Evolutionary conservation across 164 flowering plant genomes (phyloP).

Genomic region (Dillenia suffruticosa): DNA sequence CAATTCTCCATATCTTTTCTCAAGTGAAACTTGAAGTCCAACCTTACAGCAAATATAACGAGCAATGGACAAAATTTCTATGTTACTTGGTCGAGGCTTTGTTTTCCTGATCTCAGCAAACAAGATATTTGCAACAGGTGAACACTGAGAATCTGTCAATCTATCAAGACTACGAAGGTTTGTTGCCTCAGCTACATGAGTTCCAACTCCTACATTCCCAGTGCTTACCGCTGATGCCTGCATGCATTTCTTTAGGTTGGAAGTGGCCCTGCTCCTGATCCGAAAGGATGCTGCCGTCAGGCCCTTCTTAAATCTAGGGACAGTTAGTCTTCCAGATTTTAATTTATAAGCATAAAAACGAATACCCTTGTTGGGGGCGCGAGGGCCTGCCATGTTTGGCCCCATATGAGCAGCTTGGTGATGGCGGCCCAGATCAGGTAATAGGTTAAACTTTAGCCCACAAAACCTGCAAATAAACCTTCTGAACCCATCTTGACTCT

Average conservation of each 20-base stretch:
- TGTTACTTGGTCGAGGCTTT: conserved; percentile 64
- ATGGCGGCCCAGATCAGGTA: conserved; percentile 98
- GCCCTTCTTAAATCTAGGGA: conserved; percentile 58
- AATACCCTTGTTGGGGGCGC: conserved; percentile 45
- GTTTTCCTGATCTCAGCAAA: conserved; percentile 68
- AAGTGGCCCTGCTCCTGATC: conserved; percentile 47
- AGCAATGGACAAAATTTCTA: conserved; percentile 73
- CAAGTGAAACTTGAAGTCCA: conserved; percentile 58
- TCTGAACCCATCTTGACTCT: conserved; percentile 28
- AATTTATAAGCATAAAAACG: conserved; percentile 48
- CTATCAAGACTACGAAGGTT: conserved; percentile 53
- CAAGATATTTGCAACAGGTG: conserved; percentile 57
- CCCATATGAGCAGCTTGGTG: conserved; percentile 99
- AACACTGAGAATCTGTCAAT: conserved; percentile 64
- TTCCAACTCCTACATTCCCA: conserved; percentile 21
- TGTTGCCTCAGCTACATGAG: conserved; percentile 34
- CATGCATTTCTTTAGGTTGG: conserved; percentile 51
- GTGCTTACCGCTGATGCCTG: conserved; percentile 38
- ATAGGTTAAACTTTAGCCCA: conserved; percentile 86
- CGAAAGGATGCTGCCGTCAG: conserved; percentile 50
- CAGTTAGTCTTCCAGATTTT: conserved; percentile 70
- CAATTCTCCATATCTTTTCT: conserved; percentile 57
- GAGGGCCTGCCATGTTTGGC: conserved; percentile 32
- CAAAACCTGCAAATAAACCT: conserved; percentile 74
- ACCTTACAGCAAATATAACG: conserved; percentile 77